Evolutionary conservation across 306 rosid genomes (phyloP).

Genomic region (Abrus precatorius): DNA sequence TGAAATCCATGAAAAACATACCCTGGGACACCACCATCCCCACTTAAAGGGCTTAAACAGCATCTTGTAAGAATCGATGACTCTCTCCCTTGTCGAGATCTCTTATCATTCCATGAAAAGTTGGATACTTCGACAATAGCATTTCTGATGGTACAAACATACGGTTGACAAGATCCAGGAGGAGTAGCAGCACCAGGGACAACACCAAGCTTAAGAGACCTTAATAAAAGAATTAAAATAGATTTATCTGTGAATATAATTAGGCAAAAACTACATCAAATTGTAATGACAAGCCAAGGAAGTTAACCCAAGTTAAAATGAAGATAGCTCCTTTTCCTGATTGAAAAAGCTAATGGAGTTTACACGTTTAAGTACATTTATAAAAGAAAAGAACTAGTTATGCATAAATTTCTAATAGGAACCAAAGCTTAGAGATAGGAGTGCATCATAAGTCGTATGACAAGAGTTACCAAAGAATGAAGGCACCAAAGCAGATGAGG

Average conservation of each 20-base stretch:
- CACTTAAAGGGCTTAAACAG: conserved; percentile 91
- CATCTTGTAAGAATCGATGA: conserved; percentile 90
- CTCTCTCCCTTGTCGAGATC: conserved; percentile 97
- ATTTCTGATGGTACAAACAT: conserved; percentile 68
- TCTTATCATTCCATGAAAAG: conserved; percentile 94
- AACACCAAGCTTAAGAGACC: conserved; percentile 97
- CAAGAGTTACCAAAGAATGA: not conserved
- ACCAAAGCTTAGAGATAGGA: conserved; percentile 12
- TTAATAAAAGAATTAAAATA: conserved; percentile 52
- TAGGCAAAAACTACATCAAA: not conserved
- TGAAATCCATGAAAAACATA: conserved; percentile 53
- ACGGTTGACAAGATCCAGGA: conserved; percentile 80
- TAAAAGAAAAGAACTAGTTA: conserved; percentile 29
- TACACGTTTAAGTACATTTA: not conserved
- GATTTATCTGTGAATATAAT: conserved; percentile 34
- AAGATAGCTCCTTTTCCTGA: conserved; percentile 4
- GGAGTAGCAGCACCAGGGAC: conserved; percentile 72
- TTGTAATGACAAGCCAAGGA: conserved; percentile 30
- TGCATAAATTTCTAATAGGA: conserved; percentile 3
- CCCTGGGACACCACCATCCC: conserved; percentile 82
- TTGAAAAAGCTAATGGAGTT: conserved; percentile 29
- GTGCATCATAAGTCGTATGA: not conserved
- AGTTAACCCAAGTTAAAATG: conserved; percentile 32
- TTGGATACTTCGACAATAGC: conserved; percentile 78
- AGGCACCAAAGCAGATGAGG: conserved; percentile 12